These are phyloP conservation scores for Gossypium gossypioides DNA, from an alignment of 441 rosid species.

Conservation along the genomic window DNA sequence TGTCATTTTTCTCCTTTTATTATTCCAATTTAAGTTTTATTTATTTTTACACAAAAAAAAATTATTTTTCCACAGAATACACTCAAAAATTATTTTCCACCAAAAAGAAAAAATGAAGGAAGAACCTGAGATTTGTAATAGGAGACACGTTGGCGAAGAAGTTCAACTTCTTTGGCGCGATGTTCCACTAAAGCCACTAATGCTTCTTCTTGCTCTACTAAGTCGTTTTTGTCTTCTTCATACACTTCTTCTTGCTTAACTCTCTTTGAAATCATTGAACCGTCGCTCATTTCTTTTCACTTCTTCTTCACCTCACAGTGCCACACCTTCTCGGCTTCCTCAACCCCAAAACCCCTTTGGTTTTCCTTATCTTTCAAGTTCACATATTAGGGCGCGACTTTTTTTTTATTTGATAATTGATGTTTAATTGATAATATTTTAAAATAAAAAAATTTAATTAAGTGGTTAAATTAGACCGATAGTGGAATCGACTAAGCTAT, in stretches of 20 bases:
- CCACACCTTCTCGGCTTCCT: background rate
- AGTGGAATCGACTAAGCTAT: too few species aligned
- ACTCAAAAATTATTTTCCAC: too few species aligned
- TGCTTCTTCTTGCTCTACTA: constrained; percentile 58
- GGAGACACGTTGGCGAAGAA: constrained; percentile 46
- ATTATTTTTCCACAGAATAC: too few species aligned
- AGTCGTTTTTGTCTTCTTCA: constrained; percentile 20
- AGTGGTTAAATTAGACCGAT: too few species aligned
- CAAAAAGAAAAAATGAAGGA: background rate
- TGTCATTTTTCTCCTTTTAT: too few species aligned
- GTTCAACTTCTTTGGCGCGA: constrained; percentile 60
- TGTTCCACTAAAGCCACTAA: constrained; percentile 68
- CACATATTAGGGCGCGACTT: too few species aligned
- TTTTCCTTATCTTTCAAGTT: too few species aligned
- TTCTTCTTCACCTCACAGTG: background rate
- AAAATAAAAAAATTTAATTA: too few species aligned
- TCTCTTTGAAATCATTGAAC: constrained; percentile 26
- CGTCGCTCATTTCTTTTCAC: constrained; percentile 23
- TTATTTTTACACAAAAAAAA: too few species aligned
- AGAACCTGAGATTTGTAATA: constrained; percentile 68
- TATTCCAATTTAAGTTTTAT: too few species aligned
- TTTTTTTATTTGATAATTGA: too few species aligned
- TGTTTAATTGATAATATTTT: too few species aligned
- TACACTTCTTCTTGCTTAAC: constrained; percentile 22
- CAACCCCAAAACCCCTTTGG: background rate